A percentile compares a stretch with the other conserved stretches of the same genome.
phyloP scores from a whole-genome alignment of 305 asterid genomes.

The Plantago lanceolata region DNA sequence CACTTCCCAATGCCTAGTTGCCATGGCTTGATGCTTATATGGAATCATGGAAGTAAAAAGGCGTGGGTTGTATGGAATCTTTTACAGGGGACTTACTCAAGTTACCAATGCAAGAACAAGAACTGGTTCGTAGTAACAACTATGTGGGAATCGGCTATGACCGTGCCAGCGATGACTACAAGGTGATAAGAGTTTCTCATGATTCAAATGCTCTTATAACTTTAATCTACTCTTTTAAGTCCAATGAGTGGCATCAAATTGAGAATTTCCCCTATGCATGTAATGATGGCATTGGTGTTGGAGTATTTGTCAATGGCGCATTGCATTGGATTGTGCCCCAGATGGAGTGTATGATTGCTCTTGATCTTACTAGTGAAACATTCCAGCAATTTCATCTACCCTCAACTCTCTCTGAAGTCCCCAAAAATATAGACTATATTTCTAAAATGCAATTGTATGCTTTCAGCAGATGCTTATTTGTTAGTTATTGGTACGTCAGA shows the following conservation, averaged over 20 bases:
- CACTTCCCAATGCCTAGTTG: no score
- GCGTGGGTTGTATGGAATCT: no score
- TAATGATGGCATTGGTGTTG: not conserved
- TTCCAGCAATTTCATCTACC: not conserved
- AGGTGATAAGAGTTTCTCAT: not conserved
- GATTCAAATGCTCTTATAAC: not conserved
- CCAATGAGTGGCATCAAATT: not conserved
- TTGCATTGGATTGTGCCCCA: not conserved
- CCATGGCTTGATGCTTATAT: no score
- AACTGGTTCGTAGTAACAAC: no score
- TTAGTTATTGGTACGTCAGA: not conserved
- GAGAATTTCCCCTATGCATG: not conserved
- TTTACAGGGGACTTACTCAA: no score
- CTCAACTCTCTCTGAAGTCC: not conserved
- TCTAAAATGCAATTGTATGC: not conserved
- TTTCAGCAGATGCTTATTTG: not conserved
- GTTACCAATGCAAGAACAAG: no score
- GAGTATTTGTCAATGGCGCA: not conserved
- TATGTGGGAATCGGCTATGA: not conserved
- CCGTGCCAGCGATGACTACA: not conserved
- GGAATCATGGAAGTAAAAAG: no score
- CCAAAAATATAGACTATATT: no score
- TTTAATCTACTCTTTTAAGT: not conserved
- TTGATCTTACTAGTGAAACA: not conserved
- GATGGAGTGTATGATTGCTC: not conserved